Evolutionary conservation across 495 filamentous ascomycete species (phyloP).

Genomic region (Podospora bellae-mahoneyi): DNA sequence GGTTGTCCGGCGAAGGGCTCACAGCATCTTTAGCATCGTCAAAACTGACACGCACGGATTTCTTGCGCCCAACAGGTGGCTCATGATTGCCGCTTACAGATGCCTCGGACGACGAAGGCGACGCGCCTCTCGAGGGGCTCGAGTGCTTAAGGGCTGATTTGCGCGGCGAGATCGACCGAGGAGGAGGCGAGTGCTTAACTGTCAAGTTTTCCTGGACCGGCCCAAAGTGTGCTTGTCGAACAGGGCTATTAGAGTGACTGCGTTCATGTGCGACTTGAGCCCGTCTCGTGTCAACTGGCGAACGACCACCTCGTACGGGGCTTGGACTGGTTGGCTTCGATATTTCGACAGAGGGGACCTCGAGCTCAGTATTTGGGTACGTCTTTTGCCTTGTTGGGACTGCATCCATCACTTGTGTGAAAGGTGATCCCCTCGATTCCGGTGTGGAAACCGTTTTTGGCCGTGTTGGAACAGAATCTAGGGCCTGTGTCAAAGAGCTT

Average conservation of each 20-base stretch:
- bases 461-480: neutral
- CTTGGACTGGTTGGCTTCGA: slow-evolving; percentile 3
- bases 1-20: slow-evolving; percentile 36
- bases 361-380: neutral
- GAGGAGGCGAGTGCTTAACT: slow-evolving; percentile 71
- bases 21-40: slow-evolving; percentile 60
- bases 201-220: slow-evolving; percentile 47
- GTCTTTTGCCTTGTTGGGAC: neutral
- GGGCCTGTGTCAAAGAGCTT: slow-evolving; percentile 9
- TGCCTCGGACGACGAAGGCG: slow-evolving; percentile 42
- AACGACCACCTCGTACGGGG: slow-evolving; percentile 2
- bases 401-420: neutral
- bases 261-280: slow-evolving; percentile 22
- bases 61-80: slow-evolving; percentile 55
- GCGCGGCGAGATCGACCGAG: slow-evolving; percentile 74
- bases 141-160: slow-evolving; percentile 80
- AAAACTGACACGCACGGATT: slow-evolving; percentile 77
- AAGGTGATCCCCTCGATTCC: neutral
- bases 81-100: slow-evolving; percentile 47
- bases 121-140: slow-evolving; percentile 49
- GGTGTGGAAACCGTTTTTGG: neutral
- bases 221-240: slow-evolving; percentile 71
- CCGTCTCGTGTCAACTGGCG: slow-evolving; percentile 6
- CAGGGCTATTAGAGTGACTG: slow-evolving; percentile 36
- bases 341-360: neutral